Evolutionary conservation across 495 filamentous ascomycete genomes (phyloP).

Genomic region (Pyrenula aspistea): DNA sequence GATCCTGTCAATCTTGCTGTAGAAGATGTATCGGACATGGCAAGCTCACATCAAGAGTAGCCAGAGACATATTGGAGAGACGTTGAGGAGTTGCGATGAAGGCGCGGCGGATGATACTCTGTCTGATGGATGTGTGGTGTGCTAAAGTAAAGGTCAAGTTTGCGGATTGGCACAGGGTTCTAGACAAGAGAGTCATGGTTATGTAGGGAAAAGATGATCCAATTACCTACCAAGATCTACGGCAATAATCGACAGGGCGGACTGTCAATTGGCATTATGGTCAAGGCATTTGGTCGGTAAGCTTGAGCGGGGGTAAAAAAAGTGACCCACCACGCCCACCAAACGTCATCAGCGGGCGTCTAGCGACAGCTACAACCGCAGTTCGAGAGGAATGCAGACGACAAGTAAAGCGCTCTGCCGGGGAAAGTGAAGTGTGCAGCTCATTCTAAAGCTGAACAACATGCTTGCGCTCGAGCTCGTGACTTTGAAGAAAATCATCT

Average conservation of each 20-base stretch:
- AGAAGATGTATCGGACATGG: slow-evolving; percentile 1
- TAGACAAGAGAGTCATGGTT: neutral
- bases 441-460: neutral
- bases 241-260: too few species aligned
- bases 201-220: neutral
- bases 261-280: neutral
- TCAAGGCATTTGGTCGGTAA: neutral
- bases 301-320: neutral
- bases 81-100: neutral
- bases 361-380: too few species aligned
- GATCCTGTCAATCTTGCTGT: slow-evolving; percentile 8
- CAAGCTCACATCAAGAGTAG: slow-evolving; percentile 28
- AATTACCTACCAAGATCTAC: too few species aligned
- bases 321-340: neutral
- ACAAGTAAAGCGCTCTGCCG: too few species aligned
- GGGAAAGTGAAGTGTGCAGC: neutral
- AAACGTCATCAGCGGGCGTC: neutral
- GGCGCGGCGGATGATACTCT: neutral
- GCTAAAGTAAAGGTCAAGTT: neutral
- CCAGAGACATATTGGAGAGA: slow-evolving; percentile 22
- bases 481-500: too few species aligned
- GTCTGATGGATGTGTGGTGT: neutral
- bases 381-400: too few species aligned
- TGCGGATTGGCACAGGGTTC: neutral
- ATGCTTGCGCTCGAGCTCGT: neutral